Evolutionary conservation across 441 rosid genomes (phyloP), one percentile per base, ranked within the genome.

Genomic region (Biscutella laevigata): DNA sequence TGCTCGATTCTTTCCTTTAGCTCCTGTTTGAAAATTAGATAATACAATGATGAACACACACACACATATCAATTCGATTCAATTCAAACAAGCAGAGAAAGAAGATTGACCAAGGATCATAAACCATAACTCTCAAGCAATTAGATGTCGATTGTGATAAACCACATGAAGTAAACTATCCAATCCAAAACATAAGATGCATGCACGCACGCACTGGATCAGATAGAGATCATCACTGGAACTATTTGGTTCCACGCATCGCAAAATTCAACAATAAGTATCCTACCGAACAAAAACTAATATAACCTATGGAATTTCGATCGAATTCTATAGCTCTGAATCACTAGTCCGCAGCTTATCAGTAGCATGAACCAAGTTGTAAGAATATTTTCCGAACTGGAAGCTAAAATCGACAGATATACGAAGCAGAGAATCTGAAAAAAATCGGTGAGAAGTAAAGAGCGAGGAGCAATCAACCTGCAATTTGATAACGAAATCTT

Each of bases 401-500:
- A 45, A 35, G 55, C 55, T 37, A 46, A 35, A 25, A 11, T 38
- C 25, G 8, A 3, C 6, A 41, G 10, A 32, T 11, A 38, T n/a
- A 39, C 7, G 0, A n/a, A 25, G 5, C 17, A 4, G 6, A 43
- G 51, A 26, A 45, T 46, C 17, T n/a, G 9, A 22, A 29, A 3
- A 16, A 2, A 7, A 1, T 1, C 0, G 29, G 39, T 7, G 27
- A n/a, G n/a, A n/a, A n/a, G n/a, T n/a, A n/a, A n/a, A n/a, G n/a
- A n/a, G n/a, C n/a, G n/a, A n/a, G n/a, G n/a, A n/a, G n/a, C n/a
- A n/a, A n/a, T n/a, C n/a, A n/a, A n/a, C n/a, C 95, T 84, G 98
- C 69, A 84, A 76, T 54, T 86, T 78, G 70, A 90, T 90, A 35
- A 90, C 83, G 61, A 87, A 84, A 29, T 84, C 96, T 62, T 87